A percentile compares a stretch with the other conserved stretches of the same genome.
phyloP scores from a whole-genome alignment of 495 filamentous ascomycete genomes.

The Xanthoparmelia taractica region DNA sequence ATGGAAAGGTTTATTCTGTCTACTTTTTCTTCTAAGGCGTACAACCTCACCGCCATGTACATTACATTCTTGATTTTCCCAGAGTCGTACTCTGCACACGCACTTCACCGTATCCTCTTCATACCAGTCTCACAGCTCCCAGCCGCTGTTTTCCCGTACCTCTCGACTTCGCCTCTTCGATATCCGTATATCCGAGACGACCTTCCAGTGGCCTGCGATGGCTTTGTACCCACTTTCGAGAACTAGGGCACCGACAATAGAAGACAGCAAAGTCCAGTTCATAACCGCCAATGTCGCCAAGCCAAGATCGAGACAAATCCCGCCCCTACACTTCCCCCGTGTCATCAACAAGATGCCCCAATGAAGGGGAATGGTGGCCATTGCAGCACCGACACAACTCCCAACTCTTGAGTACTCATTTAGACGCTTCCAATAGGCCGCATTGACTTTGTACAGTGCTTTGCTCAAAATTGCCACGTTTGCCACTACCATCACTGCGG shows the following conservation, averaged over 20 bases:
- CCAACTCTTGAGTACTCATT: neutral
- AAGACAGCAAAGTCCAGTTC: neutral
- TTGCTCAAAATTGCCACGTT: neutral
- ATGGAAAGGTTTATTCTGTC: neutral
- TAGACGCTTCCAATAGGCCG: neutral
- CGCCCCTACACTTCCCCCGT: neutral
- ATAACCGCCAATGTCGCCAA: neutral
- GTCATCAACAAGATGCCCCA: neutral
- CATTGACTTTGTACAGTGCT: neutral
- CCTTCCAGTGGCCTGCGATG: neutral
- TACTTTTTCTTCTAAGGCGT: neutral
- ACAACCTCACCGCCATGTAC: neutral
- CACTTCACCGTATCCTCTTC: neutral
- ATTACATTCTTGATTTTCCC: neutral
- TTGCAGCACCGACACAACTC: neutral
- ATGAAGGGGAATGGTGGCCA: neutral
- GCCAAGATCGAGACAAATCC: neutral
- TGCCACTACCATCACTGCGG: neutral
- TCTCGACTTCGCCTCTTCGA: neutral
- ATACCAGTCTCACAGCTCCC: neutral
- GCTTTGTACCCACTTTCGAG: neutral
- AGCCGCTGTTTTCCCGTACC: neutral
- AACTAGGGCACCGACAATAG: neutral
- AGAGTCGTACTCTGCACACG: neutral
- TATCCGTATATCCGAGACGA: neutral